Evolutionary conservation across 208 protist genomes (phyloP).

Genomic region (Leishmania mexicana): DNA sequence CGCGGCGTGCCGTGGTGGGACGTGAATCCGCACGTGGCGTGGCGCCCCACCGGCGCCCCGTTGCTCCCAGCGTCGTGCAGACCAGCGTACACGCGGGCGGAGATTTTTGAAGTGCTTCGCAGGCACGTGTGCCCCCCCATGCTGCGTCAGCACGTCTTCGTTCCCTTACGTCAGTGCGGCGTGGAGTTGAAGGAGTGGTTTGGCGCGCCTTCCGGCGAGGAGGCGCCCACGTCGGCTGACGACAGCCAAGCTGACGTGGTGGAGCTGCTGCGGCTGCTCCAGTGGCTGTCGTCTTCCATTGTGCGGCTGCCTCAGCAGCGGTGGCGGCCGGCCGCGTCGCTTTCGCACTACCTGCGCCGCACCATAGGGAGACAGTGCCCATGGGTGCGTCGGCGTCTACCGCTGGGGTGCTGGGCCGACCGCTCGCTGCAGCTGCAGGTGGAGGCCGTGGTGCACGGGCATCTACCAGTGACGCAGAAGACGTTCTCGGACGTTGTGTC

Average conservation of each 20-base stretch:
- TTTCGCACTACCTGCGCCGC: constrained; percentile 6
- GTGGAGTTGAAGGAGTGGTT: constrained; percentile 15
- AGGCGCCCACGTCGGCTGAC: background rate
- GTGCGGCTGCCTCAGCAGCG: background rate
- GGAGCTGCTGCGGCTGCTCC: constrained; percentile 8
- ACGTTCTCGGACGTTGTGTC: constrained; percentile 17
- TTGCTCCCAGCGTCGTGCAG: constrained; percentile 4
- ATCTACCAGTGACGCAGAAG: constrained; percentile 21
- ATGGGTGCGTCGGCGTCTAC: constrained; percentile 18
- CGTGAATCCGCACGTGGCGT: constrained; percentile 15
- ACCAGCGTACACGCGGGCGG: constrained; percentile 26
- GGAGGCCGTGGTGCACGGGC: constrained; percentile 18
- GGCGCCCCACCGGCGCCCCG: constrained; percentile 10
- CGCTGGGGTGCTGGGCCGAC: constrained; percentile 18
- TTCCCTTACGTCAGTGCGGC: constrained; percentile 13
- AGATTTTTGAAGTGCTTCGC: constrained; percentile 27
- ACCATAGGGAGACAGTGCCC: background rate
- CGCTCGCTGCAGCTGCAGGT: constrained; percentile 29
- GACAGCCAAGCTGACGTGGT: background rate
- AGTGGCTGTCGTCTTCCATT: constrained; percentile 11
- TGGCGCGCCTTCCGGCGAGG: background rate
- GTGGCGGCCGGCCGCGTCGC: background rate
- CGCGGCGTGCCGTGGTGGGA: constrained; percentile 15
- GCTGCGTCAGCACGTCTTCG: constrained; percentile 13
- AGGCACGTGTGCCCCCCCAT: constrained; percentile 25